Percentiles rank a stretch among this genome's conserved stretches.
Conservation (phyloP, 352 stramenopile genomes). For the Pythium oligandrum region DNA sequence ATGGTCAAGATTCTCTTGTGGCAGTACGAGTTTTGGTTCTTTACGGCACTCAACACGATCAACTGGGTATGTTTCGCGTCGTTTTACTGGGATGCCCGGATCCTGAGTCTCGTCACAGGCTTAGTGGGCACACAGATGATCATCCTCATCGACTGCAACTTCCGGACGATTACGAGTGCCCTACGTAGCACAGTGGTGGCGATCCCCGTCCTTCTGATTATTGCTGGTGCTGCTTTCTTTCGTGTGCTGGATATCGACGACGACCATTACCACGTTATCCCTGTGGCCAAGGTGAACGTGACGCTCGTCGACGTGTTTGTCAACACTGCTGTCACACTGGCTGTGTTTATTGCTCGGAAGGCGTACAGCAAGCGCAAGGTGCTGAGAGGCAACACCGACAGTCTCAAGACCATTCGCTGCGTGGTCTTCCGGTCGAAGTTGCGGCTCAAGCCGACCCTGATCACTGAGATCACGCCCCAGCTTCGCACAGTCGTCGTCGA, state of each 20-base stretch:
- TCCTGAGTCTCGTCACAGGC: slow-evolving; percentile 19
- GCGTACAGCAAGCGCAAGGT: slow-evolving; percentile 29
- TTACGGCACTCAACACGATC: slow-evolving; percentile 24
- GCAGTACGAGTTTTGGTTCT: slow-evolving; percentile 42
- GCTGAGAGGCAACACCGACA: slow-evolving; percentile 16
- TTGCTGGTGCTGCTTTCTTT: slow-evolving; percentile 16
- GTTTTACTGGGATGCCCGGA: slow-evolving; percentile 25
- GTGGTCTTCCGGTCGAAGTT: slow-evolving; percentile 27
- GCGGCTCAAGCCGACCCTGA: slow-evolving; percentile 8
- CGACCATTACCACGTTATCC: slow-evolving; percentile 13
- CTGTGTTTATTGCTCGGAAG: slow-evolving; percentile 27
- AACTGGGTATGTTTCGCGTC: slow-evolving; percentile 23
- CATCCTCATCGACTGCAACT: slow-evolving; percentile 31
- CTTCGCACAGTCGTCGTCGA: not conserved
- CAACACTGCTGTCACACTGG: slow-evolving; percentile 33
- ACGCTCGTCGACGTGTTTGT: slow-evolving; percentile 32
- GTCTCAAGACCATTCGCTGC: slow-evolving; percentile 28
- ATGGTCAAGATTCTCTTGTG: slow-evolving; percentile 18
- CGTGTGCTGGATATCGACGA: slow-evolving; percentile 21
- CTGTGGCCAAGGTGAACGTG: slow-evolving; percentile 19
- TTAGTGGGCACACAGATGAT: slow-evolving; percentile 19
- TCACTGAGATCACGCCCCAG: too few species aligned
- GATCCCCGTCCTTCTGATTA: slow-evolving; percentile 12
- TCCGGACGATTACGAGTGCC: slow-evolving; percentile 23
- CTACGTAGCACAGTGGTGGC: slow-evolving; percentile 17